Conservation (phyloP, 495 filamentous ascomycete genomes). For the Podospora tetraspora region DNA sequence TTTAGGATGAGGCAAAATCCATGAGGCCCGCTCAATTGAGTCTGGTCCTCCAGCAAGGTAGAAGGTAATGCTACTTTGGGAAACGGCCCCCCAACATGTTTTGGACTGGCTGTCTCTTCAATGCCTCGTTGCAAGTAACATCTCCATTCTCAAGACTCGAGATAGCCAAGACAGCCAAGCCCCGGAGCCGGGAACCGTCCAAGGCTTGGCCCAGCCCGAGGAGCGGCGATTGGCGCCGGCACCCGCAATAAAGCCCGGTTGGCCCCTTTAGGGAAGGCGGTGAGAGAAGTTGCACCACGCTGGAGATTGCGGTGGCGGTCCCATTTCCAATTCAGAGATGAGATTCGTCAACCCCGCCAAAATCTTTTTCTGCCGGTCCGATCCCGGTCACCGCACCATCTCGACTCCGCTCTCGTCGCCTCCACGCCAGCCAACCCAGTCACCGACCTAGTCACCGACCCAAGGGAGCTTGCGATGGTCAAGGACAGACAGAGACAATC, state of each 20-base stretch:
- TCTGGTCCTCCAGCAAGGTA: too few relatives aligned
- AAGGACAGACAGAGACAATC: constrained; percentile 9
- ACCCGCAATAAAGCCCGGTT: not conserved
- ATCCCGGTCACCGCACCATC: not conserved
- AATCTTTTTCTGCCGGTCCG: constrained; percentile 6
- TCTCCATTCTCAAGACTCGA: not conserved
- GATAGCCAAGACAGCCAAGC: not conserved
- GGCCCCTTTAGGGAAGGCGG: not conserved
- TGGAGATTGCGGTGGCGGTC: not conserved
- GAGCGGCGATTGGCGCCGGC: not conserved
- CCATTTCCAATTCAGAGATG: not conserved
- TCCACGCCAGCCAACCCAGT: not conserved
- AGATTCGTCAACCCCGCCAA: not conserved
- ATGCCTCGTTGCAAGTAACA: too few relatives aligned
- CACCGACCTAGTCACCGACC: not conserved
- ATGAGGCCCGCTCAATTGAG: too few relatives aligned
- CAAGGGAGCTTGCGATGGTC: constrained; percentile 10
- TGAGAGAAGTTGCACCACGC: not conserved
- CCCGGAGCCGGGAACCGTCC: not conserved
- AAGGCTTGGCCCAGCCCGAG: not conserved
- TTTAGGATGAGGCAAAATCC: too few relatives aligned
- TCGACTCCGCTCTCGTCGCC: not conserved
- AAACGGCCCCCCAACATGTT: too few relatives aligned
- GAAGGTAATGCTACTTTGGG: too few relatives aligned
- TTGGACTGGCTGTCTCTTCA: too few relatives aligned